A percentile compares a stretch with the other conserved stretches of the same genome.
Evolutionary conservation across 371 early-diverging fungal species (phyloP).

Genomic region (Gilbertella persicaria): DNA sequence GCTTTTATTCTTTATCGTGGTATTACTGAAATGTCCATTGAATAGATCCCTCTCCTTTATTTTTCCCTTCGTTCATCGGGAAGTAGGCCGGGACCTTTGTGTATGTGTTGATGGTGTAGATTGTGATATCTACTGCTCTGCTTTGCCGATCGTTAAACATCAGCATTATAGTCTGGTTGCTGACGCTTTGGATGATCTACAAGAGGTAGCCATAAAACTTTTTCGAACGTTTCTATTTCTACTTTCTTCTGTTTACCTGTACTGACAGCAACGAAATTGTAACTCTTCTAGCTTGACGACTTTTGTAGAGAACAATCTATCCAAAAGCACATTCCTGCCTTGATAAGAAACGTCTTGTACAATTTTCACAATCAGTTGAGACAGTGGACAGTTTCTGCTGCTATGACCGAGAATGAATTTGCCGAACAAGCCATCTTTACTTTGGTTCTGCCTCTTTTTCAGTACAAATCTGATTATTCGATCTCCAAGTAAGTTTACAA

Average conservation of each 20-base stretch:
- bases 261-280: too few species aligned
- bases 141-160: not conserved
- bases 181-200: not conserved
- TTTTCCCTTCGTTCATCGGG: not conserved
- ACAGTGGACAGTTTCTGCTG: not conserved
- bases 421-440: conserved; percentile 1
- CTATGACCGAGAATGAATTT: conserved; percentile 2
- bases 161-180: too few species aligned
- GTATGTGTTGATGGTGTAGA: not conserved
- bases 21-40: not conserved
- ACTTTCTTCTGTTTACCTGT: too few species aligned
- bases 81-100: not conserved
- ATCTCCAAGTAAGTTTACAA: conserved; percentile 3
- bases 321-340: not conserved
- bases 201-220: too few species aligned
- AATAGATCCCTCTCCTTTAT: not conserved
- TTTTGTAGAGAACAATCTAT: too few species aligned
- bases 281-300: too few species aligned
- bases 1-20: not conserved
- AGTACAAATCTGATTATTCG: not conserved
- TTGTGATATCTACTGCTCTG: not conserved
- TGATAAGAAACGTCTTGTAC: not conserved
- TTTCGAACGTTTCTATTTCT: too few species aligned
- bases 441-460: not conserved
- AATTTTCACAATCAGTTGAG: not conserved